A percentile compares a stretch with the other conserved stretches of the same genome.
Evolutionary conservation across 371 early-diverging fungal species (phyloP).

Genomic region (Catenaria anguillulae): DNA sequence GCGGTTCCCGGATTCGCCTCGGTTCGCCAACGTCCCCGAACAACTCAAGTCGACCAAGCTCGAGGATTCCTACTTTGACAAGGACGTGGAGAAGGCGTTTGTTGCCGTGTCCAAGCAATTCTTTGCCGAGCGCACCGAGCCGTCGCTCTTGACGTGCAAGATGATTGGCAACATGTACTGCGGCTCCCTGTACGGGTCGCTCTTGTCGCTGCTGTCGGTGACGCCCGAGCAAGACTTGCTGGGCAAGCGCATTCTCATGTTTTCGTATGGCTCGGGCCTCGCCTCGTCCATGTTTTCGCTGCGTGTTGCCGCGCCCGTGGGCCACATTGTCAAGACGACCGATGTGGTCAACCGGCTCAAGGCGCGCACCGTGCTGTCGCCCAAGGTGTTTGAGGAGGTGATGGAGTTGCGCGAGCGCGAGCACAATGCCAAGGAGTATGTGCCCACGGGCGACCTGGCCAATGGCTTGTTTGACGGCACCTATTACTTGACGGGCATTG

Average conservation of each 20-base stretch:
- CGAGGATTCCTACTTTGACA: slow-evolving; percentile 65
- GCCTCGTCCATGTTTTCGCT: slow-evolving; percentile 88
- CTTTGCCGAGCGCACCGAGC: slow-evolving; percentile 58
- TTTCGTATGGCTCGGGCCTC: slow-evolving; percentile 95
- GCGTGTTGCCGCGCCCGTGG: slow-evolving; percentile 50
- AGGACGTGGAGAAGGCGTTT: slow-evolving; percentile 79
- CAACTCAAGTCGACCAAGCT: slow-evolving; percentile 25
- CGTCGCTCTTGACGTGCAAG: slow-evolving; percentile 68
- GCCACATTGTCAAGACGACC: slow-evolving; percentile 42
- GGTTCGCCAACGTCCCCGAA: slow-evolving; percentile 29
- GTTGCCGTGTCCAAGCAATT: slow-evolving; percentile 54
- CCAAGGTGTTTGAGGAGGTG: slow-evolving; percentile 59
- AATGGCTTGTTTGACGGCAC: slow-evolving; percentile 42
- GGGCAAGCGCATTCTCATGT: slow-evolving; percentile 71
- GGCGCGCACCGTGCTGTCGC: slow-evolving; percentile 54
- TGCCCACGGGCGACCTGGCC: slow-evolving; percentile 46
- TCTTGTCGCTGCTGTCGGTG: slow-evolving; percentile 67
- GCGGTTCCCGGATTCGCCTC: slow-evolving; percentile 47
- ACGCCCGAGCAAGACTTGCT: slow-evolving; percentile 48
- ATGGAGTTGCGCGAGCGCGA: slow-evolving; percentile 78
- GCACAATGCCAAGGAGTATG: slow-evolving; percentile 65
- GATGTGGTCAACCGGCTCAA: slow-evolving; percentile 54
- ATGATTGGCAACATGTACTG: slow-evolving; percentile 96
- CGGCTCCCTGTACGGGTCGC: slow-evolving; percentile 79
- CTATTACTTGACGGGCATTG: slow-evolving; percentile 74